Base-by-base conservation (phyloP, 345 rosid genomes). In the Citrus medica region DNA sequence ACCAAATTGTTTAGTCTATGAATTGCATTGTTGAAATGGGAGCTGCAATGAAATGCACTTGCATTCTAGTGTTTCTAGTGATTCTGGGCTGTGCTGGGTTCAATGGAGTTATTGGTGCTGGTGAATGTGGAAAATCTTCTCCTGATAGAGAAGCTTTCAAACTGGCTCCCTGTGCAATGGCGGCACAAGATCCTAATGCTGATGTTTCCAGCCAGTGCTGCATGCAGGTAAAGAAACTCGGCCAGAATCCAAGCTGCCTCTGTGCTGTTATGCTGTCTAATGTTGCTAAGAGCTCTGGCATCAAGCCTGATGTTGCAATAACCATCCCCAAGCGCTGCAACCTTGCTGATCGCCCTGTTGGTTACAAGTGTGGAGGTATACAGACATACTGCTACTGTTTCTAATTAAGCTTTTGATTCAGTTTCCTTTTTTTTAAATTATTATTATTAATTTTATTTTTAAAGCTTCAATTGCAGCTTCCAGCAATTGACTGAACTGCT, bases 321-420 rank as follows among this genome's bases (percentile, higher is more conserved):
- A 92, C 98, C 82, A 90, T 96, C 75, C 97, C 99, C 28, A 89
- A 94, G 71, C 92, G 95, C 55, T 94, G 98, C 91, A 89, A 94
- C 87, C 77, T 96, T 33, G 83, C 83, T 67, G 81, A 86, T 82
- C 94, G 95, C 68, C 98, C 98, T 10, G 85, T 89, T 17, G 98
- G 98, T 74, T 92, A 91, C 88, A 86, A 89, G 81, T 96, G 99
- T 76, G 97, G 97, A 91, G 92, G 97, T 92, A 66, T 24, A 74
- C 64, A 42, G 62, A 32, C 6, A 35, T 74, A 4, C n/a, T 19
- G 8, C 40, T 17, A 37, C 32, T 2, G 12, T 33, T 40, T 28
- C 38, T 81, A 33, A 28, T 27, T 81, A 33, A 22, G 67, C 46
- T 35, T 38, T 28, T 21, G 6, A 62, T 76, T 25, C 7, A 12